These are phyloP conservation scores for Acanthamoeba pearcei DNA, from an alignment of 208 protist genomes.

Conservation along the genomic window DNA sequence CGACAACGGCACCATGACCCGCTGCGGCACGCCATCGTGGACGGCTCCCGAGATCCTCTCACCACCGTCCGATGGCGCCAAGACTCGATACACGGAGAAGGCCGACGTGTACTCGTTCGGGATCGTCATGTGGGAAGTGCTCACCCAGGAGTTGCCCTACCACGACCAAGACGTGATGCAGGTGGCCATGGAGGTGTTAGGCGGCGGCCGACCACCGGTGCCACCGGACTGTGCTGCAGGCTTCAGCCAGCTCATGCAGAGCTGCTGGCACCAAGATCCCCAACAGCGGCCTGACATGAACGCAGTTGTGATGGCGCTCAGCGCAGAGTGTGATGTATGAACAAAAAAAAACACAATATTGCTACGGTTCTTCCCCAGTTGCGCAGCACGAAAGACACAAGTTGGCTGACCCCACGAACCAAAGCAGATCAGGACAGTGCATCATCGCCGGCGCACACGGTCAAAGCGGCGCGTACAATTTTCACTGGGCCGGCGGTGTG, in stretches of 20 bases:
- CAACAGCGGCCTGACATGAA: constrained; percentile 21
- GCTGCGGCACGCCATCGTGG: neutral
- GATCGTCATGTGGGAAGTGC: neutral
- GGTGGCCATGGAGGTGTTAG: constrained; percentile 20
- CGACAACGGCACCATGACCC: too few species aligned
- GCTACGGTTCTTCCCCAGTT: too few species aligned
- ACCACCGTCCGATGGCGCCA: neutral
- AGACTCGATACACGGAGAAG: neutral
- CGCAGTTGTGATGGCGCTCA: neutral
- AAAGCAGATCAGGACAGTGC: too few species aligned
- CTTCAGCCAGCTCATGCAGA: constrained; percentile 20
- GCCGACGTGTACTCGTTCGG: constrained; percentile 51
- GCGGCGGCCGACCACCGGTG: neutral
- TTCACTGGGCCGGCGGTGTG: too few species aligned
- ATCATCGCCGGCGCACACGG: too few species aligned
- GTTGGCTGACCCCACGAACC: too few species aligned
- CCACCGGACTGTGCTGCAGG: neutral
- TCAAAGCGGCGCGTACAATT: too few species aligned
- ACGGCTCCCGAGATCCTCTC: constrained; percentile 5
- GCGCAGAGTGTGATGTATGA: neutral
- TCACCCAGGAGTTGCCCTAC: constrained; percentile 37
- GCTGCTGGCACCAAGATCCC: constrained; percentile 36
- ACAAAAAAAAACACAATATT: too few species aligned
- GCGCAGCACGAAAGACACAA: too few species aligned
- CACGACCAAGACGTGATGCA: neutral